These are phyloP conservation scores for Chaetomium sp. DNA, from an alignment of 2,329 filamentous ascomycete genomes.

Conservation along the genomic window DNA sequence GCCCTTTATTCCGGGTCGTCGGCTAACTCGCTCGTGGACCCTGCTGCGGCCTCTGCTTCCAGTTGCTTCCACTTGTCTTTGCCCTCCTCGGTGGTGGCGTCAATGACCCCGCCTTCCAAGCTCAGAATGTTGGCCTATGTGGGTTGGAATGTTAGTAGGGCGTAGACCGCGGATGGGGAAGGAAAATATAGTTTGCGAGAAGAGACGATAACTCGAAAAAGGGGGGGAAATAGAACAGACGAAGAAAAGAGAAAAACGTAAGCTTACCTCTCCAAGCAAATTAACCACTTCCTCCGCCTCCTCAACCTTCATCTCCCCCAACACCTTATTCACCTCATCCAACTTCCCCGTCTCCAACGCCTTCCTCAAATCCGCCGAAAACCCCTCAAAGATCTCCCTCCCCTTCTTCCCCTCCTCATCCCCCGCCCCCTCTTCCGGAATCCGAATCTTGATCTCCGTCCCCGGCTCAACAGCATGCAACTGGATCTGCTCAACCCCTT, in stretches of 20 bases:
- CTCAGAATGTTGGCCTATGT: conserved; percentile 74
- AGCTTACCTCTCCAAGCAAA: conserved; percentile 58
- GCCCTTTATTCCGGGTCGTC: conserved; percentile 21
- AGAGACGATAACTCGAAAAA: not conserved
- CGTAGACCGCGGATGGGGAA: conserved; percentile 21
- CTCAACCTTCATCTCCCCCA: conserved; percentile 76
- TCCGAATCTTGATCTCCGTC: conserved; percentile 81
- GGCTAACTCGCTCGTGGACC: conserved; percentile 5
- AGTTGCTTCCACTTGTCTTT: conserved; percentile 70
- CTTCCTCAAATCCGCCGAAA: conserved; percentile 71
- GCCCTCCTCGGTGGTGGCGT: conserved; percentile 86
- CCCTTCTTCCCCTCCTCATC: conserved; percentile 58
- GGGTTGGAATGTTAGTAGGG: too few relatives aligned
- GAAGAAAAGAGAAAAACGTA: not conserved
- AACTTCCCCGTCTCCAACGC: conserved; percentile 84
- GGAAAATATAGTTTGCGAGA: not conserved
- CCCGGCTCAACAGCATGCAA: conserved; percentile 91
- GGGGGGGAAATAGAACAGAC: not conserved
- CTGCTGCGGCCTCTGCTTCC: conserved; percentile 35
- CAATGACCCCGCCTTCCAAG: conserved; percentile 87
- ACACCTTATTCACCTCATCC: conserved; percentile 79
- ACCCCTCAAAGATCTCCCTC: conserved; percentile 73
- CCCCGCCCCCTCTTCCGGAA: conserved; percentile 63
- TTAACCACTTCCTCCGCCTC: conserved; percentile 78
- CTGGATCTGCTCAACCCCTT: conserved; percentile 89